These are phyloP conservation scores for Phytophthora palmivora DNA, from an alignment of 352 stramenopile species.

Conservation along the genomic window DNA sequence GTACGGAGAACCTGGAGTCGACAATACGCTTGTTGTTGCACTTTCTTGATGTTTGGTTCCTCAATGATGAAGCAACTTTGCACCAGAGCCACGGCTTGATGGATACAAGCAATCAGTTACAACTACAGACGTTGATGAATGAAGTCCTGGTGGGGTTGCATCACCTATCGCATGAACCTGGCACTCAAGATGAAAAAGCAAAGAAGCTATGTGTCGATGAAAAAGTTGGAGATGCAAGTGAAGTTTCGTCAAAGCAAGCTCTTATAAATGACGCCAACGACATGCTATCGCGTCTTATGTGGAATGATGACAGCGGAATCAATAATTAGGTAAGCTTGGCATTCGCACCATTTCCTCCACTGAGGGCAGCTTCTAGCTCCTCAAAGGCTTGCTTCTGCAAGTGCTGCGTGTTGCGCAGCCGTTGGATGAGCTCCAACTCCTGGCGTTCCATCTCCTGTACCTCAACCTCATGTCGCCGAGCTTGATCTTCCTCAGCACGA, in stretches of 20 bases:
- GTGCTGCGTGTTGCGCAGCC: constrained; percentile 84
- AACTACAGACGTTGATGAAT: constrained; percentile 28
- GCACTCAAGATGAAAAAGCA: background rate
- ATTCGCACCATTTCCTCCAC: constrained; percentile 33
- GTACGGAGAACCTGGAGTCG: constrained; percentile 2
- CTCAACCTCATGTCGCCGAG: constrained; percentile 64
- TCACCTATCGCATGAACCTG: constrained; percentile 3
- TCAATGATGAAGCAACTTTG: constrained; percentile 10
- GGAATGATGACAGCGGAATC: constrained; percentile 14
- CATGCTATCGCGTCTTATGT: constrained; percentile 31
- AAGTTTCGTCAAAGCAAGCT: constrained; percentile 28
- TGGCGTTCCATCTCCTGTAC: constrained; percentile 86
- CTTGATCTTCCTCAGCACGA: constrained; percentile 66
- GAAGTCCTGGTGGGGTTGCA: constrained; percentile 18
- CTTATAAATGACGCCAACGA: constrained; percentile 34
- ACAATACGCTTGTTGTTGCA: constrained; percentile 19
- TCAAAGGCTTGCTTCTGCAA: constrained; percentile 88
- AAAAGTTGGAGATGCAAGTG: constrained; percentile 9
- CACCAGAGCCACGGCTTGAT: constrained; percentile 18
- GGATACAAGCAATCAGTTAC: constrained; percentile 25
- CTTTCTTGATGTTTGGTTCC: constrained; percentile 24
- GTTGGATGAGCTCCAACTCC: constrained; percentile 84
- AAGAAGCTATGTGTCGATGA: background rate
- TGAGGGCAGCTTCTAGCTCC: constrained; percentile 81
- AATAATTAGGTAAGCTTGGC: constrained; percentile 20